A percentile compares a stretch with the other conserved stretches of the same genome.
Evolutionary conservation across 2,329 filamentous ascomycete species (phyloP).

Genomic region (Colletotrichum lindemuthianum): DNA sequence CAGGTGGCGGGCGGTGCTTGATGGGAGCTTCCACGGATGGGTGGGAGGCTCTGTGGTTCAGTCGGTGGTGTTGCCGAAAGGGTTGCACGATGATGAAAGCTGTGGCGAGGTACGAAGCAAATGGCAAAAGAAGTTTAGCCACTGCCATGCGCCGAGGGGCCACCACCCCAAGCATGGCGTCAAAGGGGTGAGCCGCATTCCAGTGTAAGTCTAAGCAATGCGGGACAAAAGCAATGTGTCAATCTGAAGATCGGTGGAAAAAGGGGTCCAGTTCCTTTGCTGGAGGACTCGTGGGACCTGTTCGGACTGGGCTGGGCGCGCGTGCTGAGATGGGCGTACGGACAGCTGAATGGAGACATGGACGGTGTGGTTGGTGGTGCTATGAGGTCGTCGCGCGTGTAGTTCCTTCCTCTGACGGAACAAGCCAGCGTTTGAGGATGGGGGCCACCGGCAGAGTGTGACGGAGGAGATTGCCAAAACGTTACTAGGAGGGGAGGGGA

Average conservation of each 20-base stretch:
- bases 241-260: conserved; percentile 22
- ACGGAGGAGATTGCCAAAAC: conserved; percentile 32
- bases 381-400: conserved; percentile 33
- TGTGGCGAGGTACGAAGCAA: conserved; percentile 22
- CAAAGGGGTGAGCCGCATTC: conserved; percentile 23
- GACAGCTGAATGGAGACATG: neutral
- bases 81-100: conserved; percentile 26
- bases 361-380: conserved; percentile 14
- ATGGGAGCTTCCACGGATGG: conserved; percentile 10
- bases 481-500: conserved; percentile 13
- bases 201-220: neutral
- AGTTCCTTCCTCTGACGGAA: conserved; percentile 33
- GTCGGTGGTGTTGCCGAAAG: neutral
- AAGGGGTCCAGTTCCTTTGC: conserved; percentile 9
- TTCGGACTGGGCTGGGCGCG: conserved; percentile 5
- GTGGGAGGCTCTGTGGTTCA: conserved; percentile 7
- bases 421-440: conserved; percentile 32
- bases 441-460: conserved; percentile 8
- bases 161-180: neutral
- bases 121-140: neutral
- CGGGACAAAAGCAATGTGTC: conserved; percentile 16
- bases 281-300: conserved; percentile 7
- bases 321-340: neutral
- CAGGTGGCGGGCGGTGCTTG: conserved; percentile 34
- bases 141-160: conserved; percentile 2